Conservation (phyloP, 352 stramenopile species). For the Phytophthora hybrid region DNA sequence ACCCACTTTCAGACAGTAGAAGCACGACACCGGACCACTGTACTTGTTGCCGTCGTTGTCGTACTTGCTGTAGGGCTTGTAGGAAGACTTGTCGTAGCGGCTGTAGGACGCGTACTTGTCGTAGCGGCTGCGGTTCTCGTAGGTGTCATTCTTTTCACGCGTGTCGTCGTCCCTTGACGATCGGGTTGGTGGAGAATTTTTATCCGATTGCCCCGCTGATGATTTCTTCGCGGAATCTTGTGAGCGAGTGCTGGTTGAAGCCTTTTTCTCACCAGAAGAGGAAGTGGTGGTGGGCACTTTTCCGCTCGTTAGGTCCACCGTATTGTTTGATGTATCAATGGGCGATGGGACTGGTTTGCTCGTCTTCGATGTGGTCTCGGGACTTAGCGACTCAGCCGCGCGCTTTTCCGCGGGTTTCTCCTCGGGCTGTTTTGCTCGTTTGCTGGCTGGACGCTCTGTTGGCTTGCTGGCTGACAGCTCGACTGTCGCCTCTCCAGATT, state of each 20-base stretch:
- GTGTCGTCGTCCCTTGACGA: slow-evolving; percentile 12
- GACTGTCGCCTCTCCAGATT: slow-evolving; percentile 5
- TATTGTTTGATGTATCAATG: slow-evolving; percentile 30
- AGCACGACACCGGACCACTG: slow-evolving; percentile 39
- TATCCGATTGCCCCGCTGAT: slow-evolving; percentile 9
- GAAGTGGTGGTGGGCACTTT: slow-evolving; percentile 15
- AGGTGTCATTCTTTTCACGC: slow-evolving; percentile 9
- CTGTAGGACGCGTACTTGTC: slow-evolving; percentile 22
- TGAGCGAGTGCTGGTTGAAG: slow-evolving; percentile 7
- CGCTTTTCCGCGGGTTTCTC: slow-evolving; percentile 22
- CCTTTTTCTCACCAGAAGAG: slow-evolving; percentile 10
- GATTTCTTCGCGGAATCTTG: slow-evolving; percentile 20
- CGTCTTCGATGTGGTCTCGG: not conserved
- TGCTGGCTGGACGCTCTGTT: slow-evolving; percentile 1
- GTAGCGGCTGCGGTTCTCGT: slow-evolving; percentile 26
- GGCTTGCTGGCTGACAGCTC: slow-evolving; percentile 1
- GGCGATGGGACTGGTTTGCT: slow-evolving; percentile 4
- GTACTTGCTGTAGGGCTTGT: slow-evolving; percentile 25
- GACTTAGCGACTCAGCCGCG: slow-evolving; percentile 11
- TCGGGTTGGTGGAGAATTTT: slow-evolving; percentile 4
- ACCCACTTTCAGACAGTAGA: slow-evolving; percentile 55
- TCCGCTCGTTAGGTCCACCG: slow-evolving; percentile 29
- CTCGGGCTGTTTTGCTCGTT: slow-evolving; percentile 2
- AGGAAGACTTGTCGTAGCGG: slow-evolving; percentile 24
- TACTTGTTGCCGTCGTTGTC: slow-evolving; percentile 23